phyloP scores from a whole-genome alignment of 306 rosid species.

The Aeschynomene evenia region DNA sequence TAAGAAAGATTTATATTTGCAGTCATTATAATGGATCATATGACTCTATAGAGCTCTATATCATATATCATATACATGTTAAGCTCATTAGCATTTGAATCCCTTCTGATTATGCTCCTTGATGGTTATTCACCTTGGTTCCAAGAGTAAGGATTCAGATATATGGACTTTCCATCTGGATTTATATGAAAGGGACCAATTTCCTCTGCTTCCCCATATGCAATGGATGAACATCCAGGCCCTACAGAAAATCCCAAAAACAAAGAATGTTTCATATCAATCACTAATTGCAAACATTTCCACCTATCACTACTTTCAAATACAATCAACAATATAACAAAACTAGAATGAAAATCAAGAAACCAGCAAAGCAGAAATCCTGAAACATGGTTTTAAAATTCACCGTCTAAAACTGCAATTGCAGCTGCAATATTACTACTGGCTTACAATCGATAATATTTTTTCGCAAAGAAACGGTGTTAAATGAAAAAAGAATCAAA shows the following conservation, averaged over 20 bases:
- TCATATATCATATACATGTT: no score
- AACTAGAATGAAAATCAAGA: neutral
- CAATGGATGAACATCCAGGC: conserved; percentile 96
- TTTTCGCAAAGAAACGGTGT: neutral
- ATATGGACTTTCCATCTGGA: conserved; percentile 62
- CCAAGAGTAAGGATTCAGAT: conserved; percentile 83
- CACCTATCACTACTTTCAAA: no score
- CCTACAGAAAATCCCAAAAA: conserved; percentile 38
- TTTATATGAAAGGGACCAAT: conserved; percentile 82
- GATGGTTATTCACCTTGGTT: conserved; percentile 53
- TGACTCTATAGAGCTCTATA: no score
- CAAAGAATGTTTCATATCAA: neutral
- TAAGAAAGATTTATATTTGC: neutral
- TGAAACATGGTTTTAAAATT: neutral
- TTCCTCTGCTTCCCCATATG: conserved; percentile 85
- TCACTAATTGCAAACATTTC: neutral
- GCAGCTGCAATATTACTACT: no score
- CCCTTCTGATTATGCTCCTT: no score
- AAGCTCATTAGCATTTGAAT: no score
- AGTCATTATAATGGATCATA: conserved; percentile 17
- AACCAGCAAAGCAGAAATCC: no score
- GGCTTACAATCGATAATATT: no score
- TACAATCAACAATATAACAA: neutral
- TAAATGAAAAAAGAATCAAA: neutral
- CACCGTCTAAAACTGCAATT: no score